Evolutionary conservation across 768 basidiomycete genomes (phyloP), one percentile per base, ranked within the genome.

Genomic region (Serendipita sp.): DNA sequence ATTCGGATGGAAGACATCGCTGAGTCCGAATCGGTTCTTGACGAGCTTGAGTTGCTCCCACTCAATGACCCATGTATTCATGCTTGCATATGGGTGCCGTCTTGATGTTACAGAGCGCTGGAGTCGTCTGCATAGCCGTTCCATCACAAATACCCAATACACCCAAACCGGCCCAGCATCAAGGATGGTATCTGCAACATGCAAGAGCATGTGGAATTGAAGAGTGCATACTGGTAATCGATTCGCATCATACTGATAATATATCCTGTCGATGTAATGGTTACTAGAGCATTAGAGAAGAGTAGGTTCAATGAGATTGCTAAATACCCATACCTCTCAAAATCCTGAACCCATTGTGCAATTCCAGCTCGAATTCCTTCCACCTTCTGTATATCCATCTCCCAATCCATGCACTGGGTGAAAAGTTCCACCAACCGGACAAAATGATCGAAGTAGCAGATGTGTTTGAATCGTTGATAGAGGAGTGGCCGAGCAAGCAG

Each of bases 371-470:
- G 65, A 3, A 78, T 64, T 4, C 63, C 32, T 2, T 67, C 58
- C 28, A 78, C 64, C 52, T 77, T 73, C 0, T 64, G 66, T 16
- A 44, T 34, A 0, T 70, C 67, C n/a, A 76, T 68, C 63, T 75
- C 73, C 36, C 74, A 77, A 52, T 77, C 70, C 3, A 81, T 72
- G 65, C 74, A 76, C 0, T 65, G 66, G 52, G 73, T 71, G 52
- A 80, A 67, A 3, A 80, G 72, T 3, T 67, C 48, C 18, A 78
- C 74, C 11, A 81, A 74, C 3, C 70, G 23, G 3, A 79, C 54
- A 65, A 80, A 79, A 66, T 81, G 79, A 0, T 72, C 66, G 66
- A 76, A 80, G 67, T 79, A 80, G 3, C 63, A 63, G 11, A 70
- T 23, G 0, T 70, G 60, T 5, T 8, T 35, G 68, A 80, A 80